Percentiles rank a stretch among this genome's conserved stretches.
Conservation (phyloP, 2,329 filamentous ascomycete species). For the Ambrosiella xylebori region DNA sequence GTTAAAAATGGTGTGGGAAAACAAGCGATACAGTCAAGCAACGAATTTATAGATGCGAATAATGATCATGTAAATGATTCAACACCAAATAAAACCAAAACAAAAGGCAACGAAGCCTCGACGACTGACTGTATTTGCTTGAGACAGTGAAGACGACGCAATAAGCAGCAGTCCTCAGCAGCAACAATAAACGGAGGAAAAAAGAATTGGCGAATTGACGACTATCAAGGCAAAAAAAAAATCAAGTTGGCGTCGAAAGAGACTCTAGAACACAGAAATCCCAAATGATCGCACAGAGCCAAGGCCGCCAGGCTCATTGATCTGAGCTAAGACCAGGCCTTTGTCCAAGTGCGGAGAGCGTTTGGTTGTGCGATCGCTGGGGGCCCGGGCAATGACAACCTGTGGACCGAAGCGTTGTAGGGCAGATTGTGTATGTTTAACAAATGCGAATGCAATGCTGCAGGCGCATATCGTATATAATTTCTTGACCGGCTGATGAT, state of each 20-base stretch:
- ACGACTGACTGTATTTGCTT: background rate
- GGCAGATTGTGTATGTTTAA: background rate
- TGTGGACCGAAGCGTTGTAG: background rate
- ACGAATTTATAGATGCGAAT: background rate
- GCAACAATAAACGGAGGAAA: background rate
- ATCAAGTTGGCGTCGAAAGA: background rate
- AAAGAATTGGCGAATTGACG: background rate
- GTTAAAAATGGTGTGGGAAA: background rate
- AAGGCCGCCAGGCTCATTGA: background rate
- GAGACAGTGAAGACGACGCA: background rate
- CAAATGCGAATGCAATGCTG: background rate
- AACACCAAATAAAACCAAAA: background rate
- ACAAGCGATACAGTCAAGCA: background rate
- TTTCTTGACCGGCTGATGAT: background rate
- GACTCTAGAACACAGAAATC: background rate
- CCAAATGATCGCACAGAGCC: background rate
- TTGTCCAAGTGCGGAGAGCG: background rate
- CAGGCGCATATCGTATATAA: too few relatives aligned
- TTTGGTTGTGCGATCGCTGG: background rate
- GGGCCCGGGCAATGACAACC: background rate
- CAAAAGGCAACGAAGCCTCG: background rate
- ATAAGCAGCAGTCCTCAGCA: background rate
- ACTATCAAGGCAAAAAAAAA: background rate
- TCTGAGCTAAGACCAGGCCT: background rate
- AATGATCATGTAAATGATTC: background rate